Evolutionary conservation across 345 rosid species (phyloP).

Genomic region (Gynandropsis gynandra): DNA sequence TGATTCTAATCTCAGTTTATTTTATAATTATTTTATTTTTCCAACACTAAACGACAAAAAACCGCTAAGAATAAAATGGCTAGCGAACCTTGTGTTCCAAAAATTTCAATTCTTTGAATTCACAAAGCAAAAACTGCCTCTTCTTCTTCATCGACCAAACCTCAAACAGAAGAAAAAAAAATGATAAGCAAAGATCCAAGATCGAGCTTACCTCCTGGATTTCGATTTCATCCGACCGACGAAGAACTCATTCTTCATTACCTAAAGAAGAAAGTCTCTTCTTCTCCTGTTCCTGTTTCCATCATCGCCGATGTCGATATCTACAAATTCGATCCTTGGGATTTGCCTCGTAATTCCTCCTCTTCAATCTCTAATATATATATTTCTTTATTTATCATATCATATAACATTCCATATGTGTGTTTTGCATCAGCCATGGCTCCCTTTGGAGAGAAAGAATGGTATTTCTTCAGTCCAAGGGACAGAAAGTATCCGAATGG

Average conservation of each 20-base stretch:
- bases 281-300: slow-evolving; percentile 60
- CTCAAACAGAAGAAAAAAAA: background rate
- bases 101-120: slow-evolving; percentile 53
- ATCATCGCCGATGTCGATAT: slow-evolving; percentile 92
- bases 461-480: slow-evolving; percentile 98
- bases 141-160: background rate
- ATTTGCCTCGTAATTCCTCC: slow-evolving; percentile 52
- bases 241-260: slow-evolving; percentile 96
- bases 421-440: slow-evolving; percentile 46
- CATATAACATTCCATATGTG: background rate
- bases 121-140: background rate
- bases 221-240: slow-evolving; percentile 96
- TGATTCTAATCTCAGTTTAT: slow-evolving; percentile 15
- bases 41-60: slow-evolving; percentile 50
- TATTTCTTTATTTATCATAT: background rate
- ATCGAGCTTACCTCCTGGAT: slow-evolving; percentile 82
- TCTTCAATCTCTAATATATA: background rate
- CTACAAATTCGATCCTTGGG: slow-evolving; percentile 96
- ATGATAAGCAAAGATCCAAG: slow-evolving; percentile 60
- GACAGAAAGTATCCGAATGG: slow-evolving; percentile 98
- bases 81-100: slow-evolving; percentile 39
- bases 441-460: slow-evolving; percentile 87
- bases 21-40: background rate
- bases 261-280: slow-evolving; percentile 55
- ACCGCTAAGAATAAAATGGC: slow-evolving; percentile 53